Evolutionary conservation across 2,329 filamentous ascomycete species (phyloP), one percentile per base, ranked within the genome.

Genomic region (Colletotrichum agaves): DNA sequence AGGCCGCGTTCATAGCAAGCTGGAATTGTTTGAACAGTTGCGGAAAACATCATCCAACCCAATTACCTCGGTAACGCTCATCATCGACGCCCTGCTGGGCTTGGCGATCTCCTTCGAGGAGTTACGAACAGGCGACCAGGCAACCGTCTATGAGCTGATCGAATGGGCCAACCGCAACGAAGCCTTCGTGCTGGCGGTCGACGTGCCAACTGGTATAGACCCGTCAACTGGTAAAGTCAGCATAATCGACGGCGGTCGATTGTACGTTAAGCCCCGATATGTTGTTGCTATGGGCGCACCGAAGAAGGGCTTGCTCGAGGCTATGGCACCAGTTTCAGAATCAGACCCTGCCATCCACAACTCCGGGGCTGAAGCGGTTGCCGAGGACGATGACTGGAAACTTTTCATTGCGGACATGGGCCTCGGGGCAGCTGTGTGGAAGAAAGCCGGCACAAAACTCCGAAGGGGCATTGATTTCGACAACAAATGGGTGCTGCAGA

Each of bases 91-190:
- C 1, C 83, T 98, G 12, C 87, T 99, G 4, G 94, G 94, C 3
- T 87, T 96, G 70, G 93, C 96, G 49, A 89, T 94, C 63, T 91
- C 93, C 2, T 98, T 98, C 74, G 94, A 98, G 72, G 93, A 97
- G 73, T 84, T 98, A 31, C 88, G 93, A 39, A 91, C 90, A 2
- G 91, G 91, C 15, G 92, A 97, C 71, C 93, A 97, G 76, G 90
- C 91, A 3, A 91, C 91, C 0, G 93, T 93, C 0, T 94, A 97
- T 74, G 92, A 97, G 75, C 88, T 98, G 75, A 96, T 98, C 74
- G 91, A 94, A 70, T 98, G 94, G 94, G 91, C 93, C 3, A 98
- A 98, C 76, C 91, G 94, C 71, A 93, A 91, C 75, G 92, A 94
- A 71, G 90, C 93, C 0, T 90, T 91, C 65, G 91, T 96, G 3